Conservation (phyloP, 2,329 filamentous ascomycete genomes). For the Trichoderma pleuroti region DNA sequence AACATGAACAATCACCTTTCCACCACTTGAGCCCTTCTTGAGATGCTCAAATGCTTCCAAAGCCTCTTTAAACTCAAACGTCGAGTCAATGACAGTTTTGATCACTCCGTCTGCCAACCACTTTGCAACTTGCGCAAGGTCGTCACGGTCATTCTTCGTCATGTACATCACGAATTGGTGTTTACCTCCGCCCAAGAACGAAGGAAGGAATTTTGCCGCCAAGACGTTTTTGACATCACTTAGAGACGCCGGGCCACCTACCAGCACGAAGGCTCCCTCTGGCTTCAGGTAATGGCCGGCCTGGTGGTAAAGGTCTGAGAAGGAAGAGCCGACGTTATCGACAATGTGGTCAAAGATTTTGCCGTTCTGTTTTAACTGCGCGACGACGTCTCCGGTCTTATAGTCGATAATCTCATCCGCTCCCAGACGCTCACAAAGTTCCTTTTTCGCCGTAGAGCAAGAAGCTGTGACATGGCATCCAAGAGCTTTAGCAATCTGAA, state of each 20-base stretch:
- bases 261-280: constrained; percentile 47
- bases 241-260: constrained; percentile 41
- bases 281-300: constrained; percentile 49
- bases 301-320: constrained; percentile 50
- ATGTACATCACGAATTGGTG: constrained; percentile 41
- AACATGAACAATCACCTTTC: constrained; percentile 47
- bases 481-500: constrained; percentile 62
- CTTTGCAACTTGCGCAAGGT: constrained; percentile 48
- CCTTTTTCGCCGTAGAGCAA: constrained; percentile 57
- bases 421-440: constrained; percentile 55
- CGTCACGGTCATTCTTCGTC: constrained; percentile 39
- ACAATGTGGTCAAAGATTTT: constrained; percentile 49
- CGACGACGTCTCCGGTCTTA: constrained; percentile 46
- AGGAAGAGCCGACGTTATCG: constrained; percentile 56
- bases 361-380: constrained; percentile 44
- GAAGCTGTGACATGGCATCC: constrained; percentile 59
- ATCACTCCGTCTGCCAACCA: constrained; percentile 59
- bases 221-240: constrained; percentile 27
- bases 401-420: constrained; percentile 66
- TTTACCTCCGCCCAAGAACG: constrained; percentile 40
- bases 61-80: constrained; percentile 54
- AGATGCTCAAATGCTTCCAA: constrained; percentile 55
- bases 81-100: constrained; percentile 52
- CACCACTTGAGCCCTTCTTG: constrained; percentile 55
- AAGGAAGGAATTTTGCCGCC: constrained; percentile 29